These are phyloP conservation scores for Salix arbutifolia DNA, from an alignment of 345 rosid genomes.

Conservation along the genomic window DNA sequence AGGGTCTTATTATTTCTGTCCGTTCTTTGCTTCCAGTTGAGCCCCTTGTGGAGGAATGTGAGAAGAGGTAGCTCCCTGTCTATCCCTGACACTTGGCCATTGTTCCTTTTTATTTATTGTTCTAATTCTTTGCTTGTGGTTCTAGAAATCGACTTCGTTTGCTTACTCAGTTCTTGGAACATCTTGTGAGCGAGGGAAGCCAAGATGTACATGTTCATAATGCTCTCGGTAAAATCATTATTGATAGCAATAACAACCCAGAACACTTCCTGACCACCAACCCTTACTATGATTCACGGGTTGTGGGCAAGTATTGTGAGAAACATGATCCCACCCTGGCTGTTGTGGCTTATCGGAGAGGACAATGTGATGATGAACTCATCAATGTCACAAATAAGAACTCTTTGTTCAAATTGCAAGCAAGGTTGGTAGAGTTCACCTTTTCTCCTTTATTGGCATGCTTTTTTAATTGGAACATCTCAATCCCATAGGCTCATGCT, in stretches of 20 bases:
- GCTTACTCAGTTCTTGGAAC: conserved; percentile 99
- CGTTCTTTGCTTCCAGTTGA: conserved; percentile 83
- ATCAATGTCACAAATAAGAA: conserved; percentile 93
- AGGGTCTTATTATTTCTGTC: conserved; percentile 93
- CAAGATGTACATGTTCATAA: conserved; percentile 98
- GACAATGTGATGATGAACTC: conserved; percentile 97
- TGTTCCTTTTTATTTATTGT: neutral
- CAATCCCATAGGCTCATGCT: conserved; percentile 11
- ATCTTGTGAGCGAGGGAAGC: conserved; percentile 99
- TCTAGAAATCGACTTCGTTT: conserved; percentile 96
- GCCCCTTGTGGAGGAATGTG: conserved; percentile 82
- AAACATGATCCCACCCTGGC: conserved; percentile 99
- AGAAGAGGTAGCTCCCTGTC: conserved; percentile 53
- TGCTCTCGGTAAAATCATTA: conserved; percentile 98
- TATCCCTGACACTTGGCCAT: neutral
- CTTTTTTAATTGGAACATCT: neutral
- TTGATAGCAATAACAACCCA: conserved; percentile 97
- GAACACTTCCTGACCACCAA: conserved; percentile 98
- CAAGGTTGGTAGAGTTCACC: conserved; percentile 52
- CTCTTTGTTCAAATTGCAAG: conserved; percentile 93
- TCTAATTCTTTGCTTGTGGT: conserved; percentile 24
- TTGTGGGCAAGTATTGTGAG: conserved; percentile 99
- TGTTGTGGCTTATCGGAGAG: conserved; percentile 94
- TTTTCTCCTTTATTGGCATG: neutral
- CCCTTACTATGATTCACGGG: conserved; percentile 95